Percentiles rank a stretch among this genome's conserved stretches.
These are phyloP conservation scores for Suillus tomentosus DNA, from an alignment of 768 basidiomycete species.

Conservation along the genomic window DNA sequence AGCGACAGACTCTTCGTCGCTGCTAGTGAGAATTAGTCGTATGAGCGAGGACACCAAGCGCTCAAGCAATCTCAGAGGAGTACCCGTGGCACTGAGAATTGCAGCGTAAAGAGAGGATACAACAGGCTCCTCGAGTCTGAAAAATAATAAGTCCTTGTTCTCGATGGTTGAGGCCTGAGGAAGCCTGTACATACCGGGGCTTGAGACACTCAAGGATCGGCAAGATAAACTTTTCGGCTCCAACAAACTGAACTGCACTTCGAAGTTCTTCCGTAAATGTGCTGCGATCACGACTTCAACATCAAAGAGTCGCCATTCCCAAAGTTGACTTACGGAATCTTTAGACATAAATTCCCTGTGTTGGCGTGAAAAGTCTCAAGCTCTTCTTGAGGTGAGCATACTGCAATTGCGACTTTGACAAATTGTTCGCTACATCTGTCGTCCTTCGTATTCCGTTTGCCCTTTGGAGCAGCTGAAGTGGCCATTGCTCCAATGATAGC, in stretches of 20 bases:
- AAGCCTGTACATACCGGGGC: slow-evolving; percentile 37
- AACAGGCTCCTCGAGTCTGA: slow-evolving; percentile 34
- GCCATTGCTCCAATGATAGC: slow-evolving; percentile 58
- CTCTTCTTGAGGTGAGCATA: slow-evolving; percentile 64
- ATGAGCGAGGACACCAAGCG: slow-evolving; percentile 27
- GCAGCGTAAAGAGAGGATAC: slow-evolving; percentile 32
- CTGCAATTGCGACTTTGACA: slow-evolving; percentile 61
- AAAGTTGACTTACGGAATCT: slow-evolving; percentile 46
- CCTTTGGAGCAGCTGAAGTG: slow-evolving; percentile 40
- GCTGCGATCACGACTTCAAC: slow-evolving; percentile 31
- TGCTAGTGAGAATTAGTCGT: slow-evolving; percentile 19
- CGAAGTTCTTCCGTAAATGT: slow-evolving; percentile 49
- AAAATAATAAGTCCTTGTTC: background rate
- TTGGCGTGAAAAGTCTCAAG: slow-evolving; percentile 46
- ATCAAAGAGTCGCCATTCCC: background rate
- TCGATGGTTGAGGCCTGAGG: no score
- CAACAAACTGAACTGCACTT: slow-evolving; percentile 46
- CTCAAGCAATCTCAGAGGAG: slow-evolving; percentile 24
- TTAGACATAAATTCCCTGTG: slow-evolving; percentile 43
- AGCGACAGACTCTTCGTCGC: slow-evolving; percentile 4
- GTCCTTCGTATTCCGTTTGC: slow-evolving; percentile 19
- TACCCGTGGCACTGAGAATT: slow-evolving; percentile 29
- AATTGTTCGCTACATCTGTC: slow-evolving; percentile 58
- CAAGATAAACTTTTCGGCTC: slow-evolving; percentile 56
- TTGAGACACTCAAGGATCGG: slow-evolving; percentile 51